Evolutionary conservation across 2,329 filamentous ascomycete genomes (phyloP), one percentile per base, ranked within the genome.

Genomic region (Scedosporium minutisporum): DNA sequence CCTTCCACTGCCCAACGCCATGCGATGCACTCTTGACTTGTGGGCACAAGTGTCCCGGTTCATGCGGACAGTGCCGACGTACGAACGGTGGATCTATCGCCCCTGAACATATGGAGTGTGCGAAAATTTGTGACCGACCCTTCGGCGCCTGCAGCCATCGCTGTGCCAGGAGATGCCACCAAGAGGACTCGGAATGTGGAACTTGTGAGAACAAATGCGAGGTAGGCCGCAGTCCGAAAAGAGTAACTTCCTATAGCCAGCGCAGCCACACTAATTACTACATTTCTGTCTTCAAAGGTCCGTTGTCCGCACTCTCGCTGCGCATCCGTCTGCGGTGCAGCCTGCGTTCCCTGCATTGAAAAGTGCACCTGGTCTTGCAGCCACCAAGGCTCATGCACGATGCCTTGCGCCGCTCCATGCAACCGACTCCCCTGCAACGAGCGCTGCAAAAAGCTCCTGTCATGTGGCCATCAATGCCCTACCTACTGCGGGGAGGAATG

Each of bases 321-420:
- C 66, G 68, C 67, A 14, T 77, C 77, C 51, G 70, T 68, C 1
- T 90, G 86, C 67, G 71, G 74, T 25, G 79, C 88, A 65, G 78
- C 83, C 1, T 89, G 87, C 66, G 69, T 74, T 3, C 86, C 85
- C 0, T 89, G 86, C 65, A 79, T 81, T 0, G 80, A 84, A 62
- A 69, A 71, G 16, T 66, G 70, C 2, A 88, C 85, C 64, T 72
- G 76, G 1, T 85, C 80, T 44, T 68, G 69, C 6, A 87, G 84
- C 61, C 76, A 77, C 3, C 85, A 88, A 67, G 69, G 72, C 55
- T 73, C 67, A 0, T 82, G 78, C 62, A 69, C 70, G 0, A 75
- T 84, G 75, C 82, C 82, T 2, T 90, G 87, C 64, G 82, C 84
- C 0, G 86, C 82, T 0, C 86, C 87, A 0, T 91, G 87, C 67